phyloP scores from a whole-genome alignment of 2,329 filamentous ascomycete genomes.

The Monilinia fructicola region DNA sequence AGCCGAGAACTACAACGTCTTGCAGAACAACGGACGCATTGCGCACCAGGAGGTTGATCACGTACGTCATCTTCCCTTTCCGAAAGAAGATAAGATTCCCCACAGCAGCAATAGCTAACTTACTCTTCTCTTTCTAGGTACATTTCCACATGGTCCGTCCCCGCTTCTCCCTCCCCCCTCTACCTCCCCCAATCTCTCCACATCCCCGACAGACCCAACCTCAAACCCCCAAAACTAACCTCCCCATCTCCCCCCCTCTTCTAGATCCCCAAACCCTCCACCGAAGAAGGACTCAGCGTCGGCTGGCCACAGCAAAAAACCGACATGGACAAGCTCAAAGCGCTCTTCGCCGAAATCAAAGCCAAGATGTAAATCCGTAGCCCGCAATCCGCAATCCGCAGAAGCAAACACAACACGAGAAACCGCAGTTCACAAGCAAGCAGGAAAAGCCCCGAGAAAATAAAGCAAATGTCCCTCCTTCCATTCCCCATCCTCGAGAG shows the following conservation, averaged over 20 bases:
- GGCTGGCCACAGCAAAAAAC: slow-evolving; percentile 73
- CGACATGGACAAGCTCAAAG: slow-evolving; percentile 82
- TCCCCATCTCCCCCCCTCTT: neutral
- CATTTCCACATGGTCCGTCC: slow-evolving; percentile 81
- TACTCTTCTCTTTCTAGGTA: slow-evolving; percentile 53
- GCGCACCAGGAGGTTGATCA: slow-evolving; percentile 94
- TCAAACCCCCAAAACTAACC: neutral
- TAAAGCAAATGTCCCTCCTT: neutral
- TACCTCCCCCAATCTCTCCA: neutral
- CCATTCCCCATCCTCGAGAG: no score
- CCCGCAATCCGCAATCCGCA: no score
- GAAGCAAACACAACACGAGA: neutral
- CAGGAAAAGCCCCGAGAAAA: neutral
- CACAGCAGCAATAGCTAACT: neutral
- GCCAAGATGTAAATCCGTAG: slow-evolving; percentile 68
- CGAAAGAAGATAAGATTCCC: no score
- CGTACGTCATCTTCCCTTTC: slow-evolving; percentile 53
- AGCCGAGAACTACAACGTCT: slow-evolving; percentile 80
- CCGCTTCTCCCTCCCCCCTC: no score
- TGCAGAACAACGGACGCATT: slow-evolving; percentile 92
- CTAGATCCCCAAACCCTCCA: slow-evolving; percentile 93
- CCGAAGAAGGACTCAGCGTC: slow-evolving; percentile 74
- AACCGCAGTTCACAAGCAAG: neutral
- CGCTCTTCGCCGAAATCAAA: slow-evolving; percentile 79
- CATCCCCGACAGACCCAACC: no score